Evolutionary conservation across 1,284 basidiomycete species (phyloP).

Genomic region (Tausonia pullulans): DNA sequence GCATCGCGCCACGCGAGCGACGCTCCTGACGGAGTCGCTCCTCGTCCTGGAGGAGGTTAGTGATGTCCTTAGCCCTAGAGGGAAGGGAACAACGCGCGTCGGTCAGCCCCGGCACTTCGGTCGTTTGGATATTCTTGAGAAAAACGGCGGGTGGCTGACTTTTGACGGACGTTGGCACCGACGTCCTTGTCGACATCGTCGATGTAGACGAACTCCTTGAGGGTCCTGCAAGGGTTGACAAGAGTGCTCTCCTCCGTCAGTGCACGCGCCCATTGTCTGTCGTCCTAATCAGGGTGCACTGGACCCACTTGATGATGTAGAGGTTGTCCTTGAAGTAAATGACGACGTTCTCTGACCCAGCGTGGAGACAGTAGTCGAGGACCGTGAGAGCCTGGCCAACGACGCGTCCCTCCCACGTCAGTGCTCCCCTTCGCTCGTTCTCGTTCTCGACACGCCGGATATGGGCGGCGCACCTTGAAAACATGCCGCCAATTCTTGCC

Average conservation of each 20-base stretch:
- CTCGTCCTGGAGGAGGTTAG: slow-evolving; percentile 87
- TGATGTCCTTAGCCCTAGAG: slow-evolving; percentile 79
- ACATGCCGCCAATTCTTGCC: slow-evolving; percentile 99
- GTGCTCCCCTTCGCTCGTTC: too few species aligned
- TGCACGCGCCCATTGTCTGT: neutral
- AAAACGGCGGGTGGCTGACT: slow-evolving; percentile 33
- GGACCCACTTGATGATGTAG: slow-evolving; percentile 77
- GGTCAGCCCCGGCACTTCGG: neutral
- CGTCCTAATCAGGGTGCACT: neutral
- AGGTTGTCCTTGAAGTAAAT: slow-evolving; percentile 97
- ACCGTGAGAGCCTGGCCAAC: slow-evolving; percentile 71
- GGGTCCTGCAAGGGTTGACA: slow-evolving; percentile 41
- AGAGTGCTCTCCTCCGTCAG: neutral
- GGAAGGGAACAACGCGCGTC: neutral
- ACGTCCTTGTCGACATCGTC: slow-evolving; percentile 96
- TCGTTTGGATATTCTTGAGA: neutral
- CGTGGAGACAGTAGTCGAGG: slow-evolving; percentile 91
- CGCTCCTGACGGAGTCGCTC: slow-evolving; percentile 75
- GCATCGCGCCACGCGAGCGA: slow-evolving; percentile 71
- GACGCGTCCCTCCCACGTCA: too few species aligned
- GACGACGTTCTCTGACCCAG: slow-evolving; percentile 95
- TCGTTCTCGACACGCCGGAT: neutral
- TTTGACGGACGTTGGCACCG: slow-evolving; percentile 95
- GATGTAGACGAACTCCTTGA: slow-evolving; percentile 96
- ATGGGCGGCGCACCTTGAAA: slow-evolving; percentile 61